Base-by-base conservation (phyloP, 768 basidiomycete species). In the Kwoniella bestiolae region DNA sequence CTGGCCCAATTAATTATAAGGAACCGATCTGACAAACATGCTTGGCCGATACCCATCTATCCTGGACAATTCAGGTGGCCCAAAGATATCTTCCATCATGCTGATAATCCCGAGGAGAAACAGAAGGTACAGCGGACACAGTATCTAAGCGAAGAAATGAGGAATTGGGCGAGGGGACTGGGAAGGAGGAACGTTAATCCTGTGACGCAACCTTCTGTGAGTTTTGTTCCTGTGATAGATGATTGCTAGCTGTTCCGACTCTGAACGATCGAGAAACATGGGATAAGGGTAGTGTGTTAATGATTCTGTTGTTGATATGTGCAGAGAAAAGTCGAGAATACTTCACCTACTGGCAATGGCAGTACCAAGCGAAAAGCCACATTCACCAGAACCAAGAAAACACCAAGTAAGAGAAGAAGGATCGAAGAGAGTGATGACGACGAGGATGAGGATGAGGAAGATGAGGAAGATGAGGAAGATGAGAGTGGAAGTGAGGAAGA, bases 1-100 rank as follows among this genome's bases (percentile, higher is more conserved):
- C 84, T 98, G 7, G 89, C 95, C 0, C 92, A 96, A 80, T 87
- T 91, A 71, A 82, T 96, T 34, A 89, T 97, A 80, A 90, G 89
- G 73, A 82, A 84, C 0, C 85, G 86, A n/a, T 85, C 88, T 0
- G 83, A 87, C 34, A 61, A 81, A 14, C 86, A 89, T 63, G 85
- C 85, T 3, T 97, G 94, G 92, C 85, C 84, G 3, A 82, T 97
- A 3, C 83, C 87, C 59, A 89, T 87, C 32, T 91, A 91, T 79
- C 92, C 92, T 0, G 91, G 89, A 5, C 90, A 90, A 75, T 81
- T 94, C 47, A 86, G 86, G 68, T 80, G 97, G 21, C 95, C 94
- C 0, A 76, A 84, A 14, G 94, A 96, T 77, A 91, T 96, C 51
- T 85, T 98, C 65, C 86, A 87, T 29, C 82, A 88, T 1, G 83